Evolutionary conservation across 495 filamentous ascomycete genomes (phyloP).

Genomic region (Elasticomyces elasticus): DNA sequence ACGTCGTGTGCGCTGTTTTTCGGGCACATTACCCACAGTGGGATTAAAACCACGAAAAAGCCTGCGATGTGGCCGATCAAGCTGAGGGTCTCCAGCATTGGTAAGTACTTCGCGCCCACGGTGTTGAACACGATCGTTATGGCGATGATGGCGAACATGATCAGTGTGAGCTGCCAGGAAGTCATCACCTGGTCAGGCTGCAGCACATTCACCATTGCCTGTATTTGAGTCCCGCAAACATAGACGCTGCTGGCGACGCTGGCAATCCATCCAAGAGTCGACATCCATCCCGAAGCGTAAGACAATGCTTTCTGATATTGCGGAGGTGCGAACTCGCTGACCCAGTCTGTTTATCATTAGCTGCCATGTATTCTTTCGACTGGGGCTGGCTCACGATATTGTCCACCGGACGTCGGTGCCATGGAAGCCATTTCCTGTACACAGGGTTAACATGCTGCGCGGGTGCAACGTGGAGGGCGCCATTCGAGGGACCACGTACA

Average conservation of each 20-base stretch:
- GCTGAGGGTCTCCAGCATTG: conserved; percentile 32
- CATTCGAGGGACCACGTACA: too few species aligned
- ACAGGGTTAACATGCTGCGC: too few species aligned
- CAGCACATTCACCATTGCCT: conserved; percentile 28
- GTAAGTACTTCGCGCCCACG: conserved; percentile 32
- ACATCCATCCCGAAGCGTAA: conserved; percentile 43
- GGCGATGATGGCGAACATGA: conserved; percentile 32
- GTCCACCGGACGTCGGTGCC: conserved; percentile 40
- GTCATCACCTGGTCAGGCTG: conserved; percentile 25
- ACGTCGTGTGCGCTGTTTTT: conserved; percentile 28
- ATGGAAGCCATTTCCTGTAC: conserved; percentile 54
- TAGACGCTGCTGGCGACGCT: conserved; percentile 29
- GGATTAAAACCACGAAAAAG: conserved; percentile 33
- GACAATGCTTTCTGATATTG: conserved; percentile 37
- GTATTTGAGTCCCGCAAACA: conserved; percentile 34
- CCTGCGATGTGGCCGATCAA: conserved; percentile 36
- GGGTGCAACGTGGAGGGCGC: too few species aligned
- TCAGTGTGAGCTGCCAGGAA: conserved; percentile 33
- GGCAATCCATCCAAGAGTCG: conserved; percentile 36
- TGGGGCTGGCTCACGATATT: conserved; percentile 33
- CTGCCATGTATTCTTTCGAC: neutral
- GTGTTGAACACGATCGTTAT: conserved; percentile 37
- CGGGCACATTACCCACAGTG: conserved; percentile 28
- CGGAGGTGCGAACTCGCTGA: conserved; percentile 37
- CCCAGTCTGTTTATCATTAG: conserved; percentile 27